Evolutionary conservation across 495 filamentous ascomycete genomes (phyloP).

Genomic region (Tuber melanosporum): DNA sequence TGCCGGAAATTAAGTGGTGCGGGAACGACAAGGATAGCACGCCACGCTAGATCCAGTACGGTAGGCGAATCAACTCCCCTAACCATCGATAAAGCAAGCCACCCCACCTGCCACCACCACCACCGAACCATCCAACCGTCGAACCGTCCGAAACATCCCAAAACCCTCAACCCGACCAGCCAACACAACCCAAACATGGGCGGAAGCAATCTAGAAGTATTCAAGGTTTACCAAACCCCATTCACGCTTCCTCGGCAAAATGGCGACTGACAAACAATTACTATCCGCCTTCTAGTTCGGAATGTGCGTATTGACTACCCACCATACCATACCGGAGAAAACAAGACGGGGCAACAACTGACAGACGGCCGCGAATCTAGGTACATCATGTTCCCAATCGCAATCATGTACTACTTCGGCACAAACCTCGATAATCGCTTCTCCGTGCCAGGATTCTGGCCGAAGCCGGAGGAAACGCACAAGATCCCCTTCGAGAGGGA

Average conservation of each 20-base stretch:
- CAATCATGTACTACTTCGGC: conserved; percentile 99
- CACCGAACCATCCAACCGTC: not conserved
- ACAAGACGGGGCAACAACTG: not conserved
- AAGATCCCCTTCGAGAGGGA: conserved; percentile 82
- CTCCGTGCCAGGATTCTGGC: conserved; percentile 87
- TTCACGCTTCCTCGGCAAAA: not conserved
- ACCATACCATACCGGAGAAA: not conserved
- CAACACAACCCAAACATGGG: conserved; percentile 52
- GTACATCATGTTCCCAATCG: conserved; percentile 98
- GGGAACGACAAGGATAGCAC: not conserved
- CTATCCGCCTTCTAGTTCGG: conserved; percentile 27
- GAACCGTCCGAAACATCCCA: not conserved
- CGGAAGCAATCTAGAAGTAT: conserved; percentile 88
- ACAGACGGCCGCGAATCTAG: conserved; percentile 44
- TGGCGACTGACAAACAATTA: conserved; percentile 12
- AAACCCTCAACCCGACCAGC: not conserved
- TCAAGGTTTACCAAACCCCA: conserved; percentile 59
- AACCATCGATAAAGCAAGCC: not conserved
- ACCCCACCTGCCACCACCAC: not conserved
- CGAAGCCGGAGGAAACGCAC: conserved; percentile 74
- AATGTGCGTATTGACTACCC: conserved; percentile 24
- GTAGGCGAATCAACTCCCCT: not conserved
- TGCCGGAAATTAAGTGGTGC: not conserved
- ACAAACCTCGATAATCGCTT: conserved; percentile 95
- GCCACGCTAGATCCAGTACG: not conserved